Conservation (phyloP, 2,329 filamentous ascomycete genomes). For the Thielaviopsis musarum region DNA sequence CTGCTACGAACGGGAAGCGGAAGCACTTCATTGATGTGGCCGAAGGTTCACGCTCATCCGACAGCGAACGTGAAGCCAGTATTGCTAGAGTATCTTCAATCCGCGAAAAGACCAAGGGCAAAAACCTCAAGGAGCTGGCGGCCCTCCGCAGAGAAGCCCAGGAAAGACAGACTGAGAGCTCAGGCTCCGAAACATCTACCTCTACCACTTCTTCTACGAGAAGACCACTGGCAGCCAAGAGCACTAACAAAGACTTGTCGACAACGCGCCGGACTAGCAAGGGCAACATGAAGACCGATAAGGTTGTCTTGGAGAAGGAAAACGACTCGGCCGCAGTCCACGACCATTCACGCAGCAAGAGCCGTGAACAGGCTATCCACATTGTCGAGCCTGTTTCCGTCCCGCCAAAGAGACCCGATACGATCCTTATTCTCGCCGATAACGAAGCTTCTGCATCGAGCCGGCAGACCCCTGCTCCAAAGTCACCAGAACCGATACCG, state of each 20-base stretch:
- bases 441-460: conserved; percentile 16
- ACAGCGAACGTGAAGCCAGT: conserved; percentile 5
- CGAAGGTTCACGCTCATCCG: not conserved
- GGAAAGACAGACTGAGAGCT: conserved; percentile 15
- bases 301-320: not conserved
- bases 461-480: conserved; percentile 19
- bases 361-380: not conserved
- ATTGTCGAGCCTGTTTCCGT: conserved; percentile 1
- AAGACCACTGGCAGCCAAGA: conserved; percentile 39
- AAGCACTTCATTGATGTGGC: conserved; percentile 4
- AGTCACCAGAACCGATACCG: conserved; percentile 30
- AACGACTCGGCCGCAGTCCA: not conserved
- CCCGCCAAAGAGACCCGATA: conserved; percentile 4
- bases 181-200: conserved; percentile 8
- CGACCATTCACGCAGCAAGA: not conserved
- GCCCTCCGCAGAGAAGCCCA: conserved; percentile 25
- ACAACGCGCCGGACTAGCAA: not conserved
- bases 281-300: not conserved
- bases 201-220: conserved; percentile 19
- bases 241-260: conserved; percentile 39
- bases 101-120: conserved; percentile 20
- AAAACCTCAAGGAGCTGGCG: conserved; percentile 30
- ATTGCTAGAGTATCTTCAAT: conserved; percentile 4
- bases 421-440: conserved; percentile 12
- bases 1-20: conserved; percentile 7